phyloP scores from a whole-genome alignment of 2,329 filamentous ascomycete species.

The Alternaria gansuensis region DNA sequence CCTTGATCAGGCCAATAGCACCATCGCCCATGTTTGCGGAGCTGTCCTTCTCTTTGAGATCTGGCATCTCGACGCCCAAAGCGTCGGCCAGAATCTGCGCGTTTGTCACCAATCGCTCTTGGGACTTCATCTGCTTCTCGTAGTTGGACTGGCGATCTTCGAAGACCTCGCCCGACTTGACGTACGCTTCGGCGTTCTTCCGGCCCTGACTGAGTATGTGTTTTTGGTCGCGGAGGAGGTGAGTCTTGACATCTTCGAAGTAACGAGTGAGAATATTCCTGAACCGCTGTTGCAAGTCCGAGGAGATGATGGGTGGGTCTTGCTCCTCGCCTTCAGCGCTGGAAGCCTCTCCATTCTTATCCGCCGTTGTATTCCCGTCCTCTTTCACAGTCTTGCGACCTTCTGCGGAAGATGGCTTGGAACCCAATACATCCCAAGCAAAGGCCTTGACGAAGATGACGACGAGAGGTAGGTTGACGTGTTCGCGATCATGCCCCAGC shows the following conservation, averaged over 20 bases:
- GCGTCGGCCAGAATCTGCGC: slow-evolving; percentile 90
- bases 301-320: slow-evolving; percentile 78
- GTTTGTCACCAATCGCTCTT: slow-evolving; percentile 89
- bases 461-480: slow-evolving; percentile 86
- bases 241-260: slow-evolving; percentile 89
- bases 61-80: slow-evolving; percentile 90
- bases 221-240: slow-evolving; percentile 91
- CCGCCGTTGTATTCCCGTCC: slow-evolving; percentile 73
- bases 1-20: slow-evolving; percentile 91
- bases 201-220: slow-evolving; percentile 85
- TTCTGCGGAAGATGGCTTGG: slow-evolving; percentile 74
- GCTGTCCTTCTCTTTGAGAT: slow-evolving; percentile 84
- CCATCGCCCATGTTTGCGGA: slow-evolving; percentile 71
- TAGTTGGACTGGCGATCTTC: slow-evolving; percentile 96
- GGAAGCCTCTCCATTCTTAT: slow-evolving; percentile 62
- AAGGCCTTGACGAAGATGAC: slow-evolving; percentile 97
- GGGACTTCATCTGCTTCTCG: slow-evolving; percentile 89
- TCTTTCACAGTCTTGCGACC: slow-evolving; percentile 85
- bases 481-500: slow-evolving; percentile 90
- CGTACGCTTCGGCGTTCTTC: slow-evolving; percentile 96
- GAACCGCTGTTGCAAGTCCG: slow-evolving; percentile 85
- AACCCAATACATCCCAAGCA: slow-evolving; percentile 91
- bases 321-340: slow-evolving; percentile 63
- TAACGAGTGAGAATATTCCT: slow-evolving; percentile 85
- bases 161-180: slow-evolving; percentile 97